Evolutionary conservation across 495 filamentous ascomycete species (phyloP).

Genomic region (Neurospora terricola): DNA sequence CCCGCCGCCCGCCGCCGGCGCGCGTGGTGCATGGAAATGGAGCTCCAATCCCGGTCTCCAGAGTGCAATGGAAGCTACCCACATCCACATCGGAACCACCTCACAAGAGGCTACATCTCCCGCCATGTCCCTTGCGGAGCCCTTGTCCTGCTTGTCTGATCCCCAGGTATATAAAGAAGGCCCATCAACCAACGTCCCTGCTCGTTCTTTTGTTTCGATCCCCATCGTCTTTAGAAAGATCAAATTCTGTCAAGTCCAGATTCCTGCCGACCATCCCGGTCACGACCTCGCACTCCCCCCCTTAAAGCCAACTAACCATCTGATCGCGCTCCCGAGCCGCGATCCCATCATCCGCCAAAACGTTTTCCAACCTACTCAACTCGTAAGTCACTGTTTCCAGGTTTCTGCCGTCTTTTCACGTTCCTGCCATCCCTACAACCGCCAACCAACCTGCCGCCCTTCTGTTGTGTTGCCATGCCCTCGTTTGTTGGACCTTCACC

Average conservation of each 20-base stretch:
- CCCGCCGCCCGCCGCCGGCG: not conserved
- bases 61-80: not conserved
- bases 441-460: not conserved
- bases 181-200: not conserved
- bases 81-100: not conserved
- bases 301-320: slow-evolving; percentile 5
- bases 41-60: not conserved
- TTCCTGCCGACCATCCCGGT: not conserved
- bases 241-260: not conserved
- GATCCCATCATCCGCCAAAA: slow-evolving; percentile 59
- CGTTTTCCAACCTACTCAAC: slow-evolving; percentile 86
- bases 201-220: not conserved
- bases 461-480: not conserved
- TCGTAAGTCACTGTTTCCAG: slow-evolving; percentile 46
- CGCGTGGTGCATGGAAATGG: not conserved
- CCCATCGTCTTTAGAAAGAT: not conserved
- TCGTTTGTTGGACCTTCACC: not conserved
- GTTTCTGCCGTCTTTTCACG: not conserved
- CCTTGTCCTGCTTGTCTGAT: not conserved
- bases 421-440: not conserved
- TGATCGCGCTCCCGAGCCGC: slow-evolving; percentile 45
- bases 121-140: not conserved
- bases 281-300: not conserved
- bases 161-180: not conserved
- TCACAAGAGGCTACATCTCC: not conserved